Evolutionary conservation across 805 yeast genomes (phyloP), one percentile per base, ranked within the genome.

Genomic region (Lipomyces yamanashiensis): DNA sequence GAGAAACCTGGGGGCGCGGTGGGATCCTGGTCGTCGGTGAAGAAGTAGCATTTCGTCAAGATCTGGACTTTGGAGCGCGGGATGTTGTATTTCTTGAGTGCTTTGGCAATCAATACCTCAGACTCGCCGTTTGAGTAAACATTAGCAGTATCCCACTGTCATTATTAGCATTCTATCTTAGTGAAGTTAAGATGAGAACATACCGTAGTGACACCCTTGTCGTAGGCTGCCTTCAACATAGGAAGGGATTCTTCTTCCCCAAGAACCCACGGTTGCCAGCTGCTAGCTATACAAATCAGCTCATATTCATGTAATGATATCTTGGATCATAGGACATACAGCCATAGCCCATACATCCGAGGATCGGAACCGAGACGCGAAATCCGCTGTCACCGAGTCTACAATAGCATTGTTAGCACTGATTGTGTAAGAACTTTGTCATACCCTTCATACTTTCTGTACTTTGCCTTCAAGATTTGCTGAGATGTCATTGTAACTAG

Each of bases 11-110:
- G 47, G 6, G 40, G 40, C 39, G 40, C 10, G 17, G 12, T 39
- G 12, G 58, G 34, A 23, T 45, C 43, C 7, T 33, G 33, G 41
- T 55, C 37, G 53, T 21, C 37, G 39, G n/a, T 17, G 39, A 12
- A 28, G 28, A 43, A 23, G 23, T 8, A 44, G 47, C 28, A 76
- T 73, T 86, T 86, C 33, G 85, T 74, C 67, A 85, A 59, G 60
- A 85, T 84, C 15, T 84, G 86, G 58, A 85, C 79, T 48, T 78
- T 78, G 49, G 82, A 83, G 66, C 88, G 77, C 7, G 79, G 78
- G 68, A 85, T 85, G 50, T 81, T 75, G 74, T 77, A 84, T 61
- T 78, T 76, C 66, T 79, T 78, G 64, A 85, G 68, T 69, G 84
- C 85, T 71, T 84, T 82, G 23, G 86, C 85, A 13, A 85, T 54